Conservation (phyloP, 192 early-diverging fungal species). For the Dissophora ornata region DNA sequence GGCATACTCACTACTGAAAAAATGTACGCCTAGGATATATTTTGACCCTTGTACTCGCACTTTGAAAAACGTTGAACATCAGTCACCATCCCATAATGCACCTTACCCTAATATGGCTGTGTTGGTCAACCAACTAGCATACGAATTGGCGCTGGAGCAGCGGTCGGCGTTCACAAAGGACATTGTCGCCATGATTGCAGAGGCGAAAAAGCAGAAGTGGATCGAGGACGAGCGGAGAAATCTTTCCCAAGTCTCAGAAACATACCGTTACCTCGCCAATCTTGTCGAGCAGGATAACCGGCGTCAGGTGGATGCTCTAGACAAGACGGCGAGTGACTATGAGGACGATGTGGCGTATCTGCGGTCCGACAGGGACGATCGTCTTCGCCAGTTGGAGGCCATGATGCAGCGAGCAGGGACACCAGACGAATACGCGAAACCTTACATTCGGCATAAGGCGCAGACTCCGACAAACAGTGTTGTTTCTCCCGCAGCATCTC, state of each 20-base stretch:
- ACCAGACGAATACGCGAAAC: conserved; percentile 55
- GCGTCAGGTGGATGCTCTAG: conserved; percentile 40
- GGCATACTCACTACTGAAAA: conserved; percentile 58
- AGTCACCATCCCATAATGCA: no score
- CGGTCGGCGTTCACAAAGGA: conserved; percentile 70
- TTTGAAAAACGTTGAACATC: no score
- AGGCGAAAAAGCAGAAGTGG: conserved; percentile 79
- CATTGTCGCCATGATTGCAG: conserved; percentile 67
- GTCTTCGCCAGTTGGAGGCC: conserved; percentile 40
- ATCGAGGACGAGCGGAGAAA: conserved; percentile 68
- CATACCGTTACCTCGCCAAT: conserved; percentile 69
- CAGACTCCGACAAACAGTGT: background rate
- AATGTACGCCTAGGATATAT: conserved; percentile 25
- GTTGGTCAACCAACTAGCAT: conserved; percentile 55
- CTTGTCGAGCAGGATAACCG: conserved; percentile 71
- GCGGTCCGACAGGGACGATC: conserved; percentile 17
- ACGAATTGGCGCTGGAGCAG: conserved; percentile 68
- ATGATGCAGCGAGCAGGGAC: conserved; percentile 55
- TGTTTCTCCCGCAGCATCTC: conserved; percentile 19
- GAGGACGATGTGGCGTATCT: conserved; percentile 17
- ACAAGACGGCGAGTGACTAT: conserved; percentile 23
- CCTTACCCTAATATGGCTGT: no score
- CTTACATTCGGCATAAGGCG: conserved; percentile 65
- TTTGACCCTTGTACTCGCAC: no score
- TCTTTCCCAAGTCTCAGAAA: conserved; percentile 66